Evolutionary conservation across 768 basidiomycete genomes (phyloP).

Genomic region (Suillus tomentosus): DNA sequence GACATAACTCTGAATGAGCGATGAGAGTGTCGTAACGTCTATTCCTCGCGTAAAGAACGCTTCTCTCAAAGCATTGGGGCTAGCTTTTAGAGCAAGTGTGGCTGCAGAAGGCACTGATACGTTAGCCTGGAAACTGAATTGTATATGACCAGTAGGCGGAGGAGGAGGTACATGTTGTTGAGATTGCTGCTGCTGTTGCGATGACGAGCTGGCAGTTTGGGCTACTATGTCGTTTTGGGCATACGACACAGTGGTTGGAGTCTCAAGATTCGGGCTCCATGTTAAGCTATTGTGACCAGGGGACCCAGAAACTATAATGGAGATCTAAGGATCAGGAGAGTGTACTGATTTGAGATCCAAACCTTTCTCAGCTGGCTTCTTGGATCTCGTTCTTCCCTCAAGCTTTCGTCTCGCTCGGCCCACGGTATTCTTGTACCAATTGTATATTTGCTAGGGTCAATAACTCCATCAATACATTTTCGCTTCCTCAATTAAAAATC

Average conservation of each 20-base stretch:
- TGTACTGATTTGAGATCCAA: slow-evolving; percentile 16
- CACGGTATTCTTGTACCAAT: slow-evolving; percentile 71
- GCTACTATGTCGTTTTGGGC: slow-evolving; percentile 20
- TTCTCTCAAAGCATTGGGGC: slow-evolving; percentile 31
- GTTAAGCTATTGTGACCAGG: slow-evolving; percentile 30
- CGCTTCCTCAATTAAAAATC: neutral
- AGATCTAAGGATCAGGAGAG: slow-evolving; percentile 10
- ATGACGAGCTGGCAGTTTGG: slow-evolving; percentile 33
- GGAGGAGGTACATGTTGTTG: slow-evolving; percentile 26
- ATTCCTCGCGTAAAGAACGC: slow-evolving; percentile 38
- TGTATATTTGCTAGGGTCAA: slow-evolving; percentile 9
- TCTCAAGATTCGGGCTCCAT: slow-evolving; percentile 41
- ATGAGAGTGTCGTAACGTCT: slow-evolving; percentile 51
- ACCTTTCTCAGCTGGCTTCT: slow-evolving; percentile 56
- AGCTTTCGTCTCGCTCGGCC: slow-evolving; percentile 60
- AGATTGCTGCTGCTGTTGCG: slow-evolving; percentile 29
- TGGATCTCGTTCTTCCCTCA: slow-evolving; percentile 54
- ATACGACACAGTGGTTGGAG: slow-evolving; percentile 44
- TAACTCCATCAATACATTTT: slow-evolving; percentile 7
- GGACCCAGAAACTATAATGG: slow-evolving; percentile 19
- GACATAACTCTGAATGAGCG: slow-evolving; percentile 54
- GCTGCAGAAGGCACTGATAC: slow-evolving; percentile 44
- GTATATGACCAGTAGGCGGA: slow-evolving; percentile 38
- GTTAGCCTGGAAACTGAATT: slow-evolving; percentile 45
- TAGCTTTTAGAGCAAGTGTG: slow-evolving; percentile 31